Base-by-base conservation (phyloP, 2,329 filamentous ascomycete genomes). In the Aureobasidium sp. region DNA sequence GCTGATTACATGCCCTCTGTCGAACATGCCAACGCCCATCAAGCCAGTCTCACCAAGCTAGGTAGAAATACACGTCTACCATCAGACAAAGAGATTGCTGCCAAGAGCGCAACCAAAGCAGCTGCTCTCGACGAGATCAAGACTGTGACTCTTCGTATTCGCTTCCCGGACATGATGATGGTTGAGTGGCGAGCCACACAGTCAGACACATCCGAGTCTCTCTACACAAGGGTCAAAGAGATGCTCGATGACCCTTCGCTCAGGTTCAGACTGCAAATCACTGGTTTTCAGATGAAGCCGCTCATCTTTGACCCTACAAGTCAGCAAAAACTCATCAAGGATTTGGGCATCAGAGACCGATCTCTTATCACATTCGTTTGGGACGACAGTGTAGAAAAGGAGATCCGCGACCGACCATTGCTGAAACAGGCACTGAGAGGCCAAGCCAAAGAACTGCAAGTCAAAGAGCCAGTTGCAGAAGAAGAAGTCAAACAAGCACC, bases 121-220 rank as follows among this genome's bases (percentile, higher is more conserved):
- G 84, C 85, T 31, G 86, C 80, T 64, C 76, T 91, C 1, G 81
- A 85, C 5, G 80, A 82, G 5, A 80, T 92, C 62, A 84, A 82
- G 54, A 82, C 83, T 33, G 82, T 95, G 33, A 81, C 84, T 29
- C 80, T 97, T 64, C 90, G 89, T 65, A 82, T 96, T 51, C 87
- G 92, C 27, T 92, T 96, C 67, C 93, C 93, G 0, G 92, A 97
- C 70, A 89, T 92, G 66, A 88, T 85, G 61, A 85, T 86, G 57
- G 84, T 91, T 33, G 84, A 90, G 55, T 86, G 86, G 75, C 81
- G 79, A n/a, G 84, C 95, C 65, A 81, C 79, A 1, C 83, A 84
- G 21, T 71, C 77, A 1, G 86, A 92, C 57, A 90, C 88, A 0
- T 88, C 86, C 1, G 78, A 81, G 3, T 81, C 83, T 54, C 77